A percentile compares a stretch with the other conserved stretches of the same genome.
These are phyloP conservation scores for Immersiporthe knoxdaviesiana DNA, from an alignment of 2,329 filamentous ascomycete genomes.

Conservation along the genomic window DNA sequence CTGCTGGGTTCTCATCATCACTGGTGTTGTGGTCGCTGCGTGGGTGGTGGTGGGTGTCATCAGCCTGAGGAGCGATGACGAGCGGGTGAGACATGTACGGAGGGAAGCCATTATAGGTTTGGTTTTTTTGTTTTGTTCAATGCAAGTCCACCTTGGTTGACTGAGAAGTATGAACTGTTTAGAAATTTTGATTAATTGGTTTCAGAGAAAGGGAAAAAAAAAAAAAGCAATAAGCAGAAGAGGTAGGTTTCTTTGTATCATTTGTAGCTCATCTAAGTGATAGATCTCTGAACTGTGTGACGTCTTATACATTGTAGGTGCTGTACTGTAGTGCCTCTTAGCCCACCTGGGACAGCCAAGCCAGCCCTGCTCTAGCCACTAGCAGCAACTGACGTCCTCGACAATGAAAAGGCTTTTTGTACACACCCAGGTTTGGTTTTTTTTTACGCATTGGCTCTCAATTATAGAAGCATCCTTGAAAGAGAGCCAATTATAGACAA, in stretches of 20 bases:
- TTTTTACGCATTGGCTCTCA: background rate
- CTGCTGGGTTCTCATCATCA: background rate
- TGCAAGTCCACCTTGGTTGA: too few relatives aligned
- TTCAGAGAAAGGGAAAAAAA: too few relatives aligned
- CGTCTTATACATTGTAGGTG: background rate
- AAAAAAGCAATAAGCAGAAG: background rate
- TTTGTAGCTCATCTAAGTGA: background rate
- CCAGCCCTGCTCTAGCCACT: background rate
- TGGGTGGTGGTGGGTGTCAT: background rate
- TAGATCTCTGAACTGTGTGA: background rate
- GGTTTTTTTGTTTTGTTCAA: too few relatives aligned
- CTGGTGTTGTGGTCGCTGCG: conserved; percentile 30
- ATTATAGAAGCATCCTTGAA: background rate
- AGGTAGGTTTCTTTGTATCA: background rate
- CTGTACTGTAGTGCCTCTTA: background rate
- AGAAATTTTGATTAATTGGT: background rate
- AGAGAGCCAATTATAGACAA: too few relatives aligned
- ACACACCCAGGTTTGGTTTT: background rate
- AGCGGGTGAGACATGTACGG: background rate
- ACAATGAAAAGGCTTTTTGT: background rate
- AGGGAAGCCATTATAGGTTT: background rate
- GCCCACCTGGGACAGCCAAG: background rate
- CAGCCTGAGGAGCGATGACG: background rate
- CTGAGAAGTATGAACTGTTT: too few relatives aligned
- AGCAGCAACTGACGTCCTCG: conserved; percentile 14